phyloP scores from a whole-genome alignment of 2,329 filamentous ascomycete genomes.

The Pseudogymnoascus sp. region DNA sequence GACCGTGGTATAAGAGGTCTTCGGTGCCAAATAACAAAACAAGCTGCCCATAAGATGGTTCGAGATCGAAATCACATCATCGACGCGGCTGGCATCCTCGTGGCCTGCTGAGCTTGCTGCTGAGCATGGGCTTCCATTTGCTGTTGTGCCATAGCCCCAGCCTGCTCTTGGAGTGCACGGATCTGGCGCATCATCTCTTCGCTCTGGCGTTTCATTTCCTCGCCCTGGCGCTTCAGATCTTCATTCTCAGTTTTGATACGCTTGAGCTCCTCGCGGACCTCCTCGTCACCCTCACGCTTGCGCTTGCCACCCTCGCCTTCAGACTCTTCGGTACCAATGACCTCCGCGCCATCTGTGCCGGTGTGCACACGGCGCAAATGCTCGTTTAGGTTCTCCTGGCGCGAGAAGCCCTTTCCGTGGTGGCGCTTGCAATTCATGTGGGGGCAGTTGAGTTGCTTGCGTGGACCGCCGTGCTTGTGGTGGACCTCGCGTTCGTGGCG shows the following conservation, averaged over 20 bases:
- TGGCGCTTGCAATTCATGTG: constrained; percentile 83
- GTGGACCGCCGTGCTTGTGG: constrained; percentile 78
- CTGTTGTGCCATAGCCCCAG: constrained; percentile 2
- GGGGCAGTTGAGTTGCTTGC: constrained; percentile 80
- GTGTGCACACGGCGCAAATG: constrained; percentile 86
- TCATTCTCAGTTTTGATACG: constrained; percentile 57
- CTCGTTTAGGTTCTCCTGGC: constrained; percentile 89
- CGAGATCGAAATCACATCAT: not conserved
- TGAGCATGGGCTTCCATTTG: constrained; percentile 2
- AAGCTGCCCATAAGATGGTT: not conserved
- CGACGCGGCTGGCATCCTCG: constrained; percentile 1
- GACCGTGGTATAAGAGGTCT: not conserved
- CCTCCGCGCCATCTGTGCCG: constrained; percentile 32
- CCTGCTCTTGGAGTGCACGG: not conserved
- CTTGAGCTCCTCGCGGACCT: constrained; percentile 56
- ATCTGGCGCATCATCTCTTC: constrained; percentile 14
- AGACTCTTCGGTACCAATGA: constrained; percentile 33
- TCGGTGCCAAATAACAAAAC: not conserved
- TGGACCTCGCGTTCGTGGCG: constrained; percentile 92
- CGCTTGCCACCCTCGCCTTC: constrained; percentile 37
- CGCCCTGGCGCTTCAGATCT: constrained; percentile 44
- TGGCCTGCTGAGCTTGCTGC: not conserved
- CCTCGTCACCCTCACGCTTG: constrained; percentile 33
- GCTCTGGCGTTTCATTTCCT: constrained; percentile 34
- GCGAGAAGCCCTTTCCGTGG: constrained; percentile 79